Percentiles rank a stretch among this genome's conserved stretches.
These are phyloP conservation scores for Calonectria pauciramosa DNA, from an alignment of 2,329 filamentous ascomycete species.

Conservation along the genomic window DNA sequence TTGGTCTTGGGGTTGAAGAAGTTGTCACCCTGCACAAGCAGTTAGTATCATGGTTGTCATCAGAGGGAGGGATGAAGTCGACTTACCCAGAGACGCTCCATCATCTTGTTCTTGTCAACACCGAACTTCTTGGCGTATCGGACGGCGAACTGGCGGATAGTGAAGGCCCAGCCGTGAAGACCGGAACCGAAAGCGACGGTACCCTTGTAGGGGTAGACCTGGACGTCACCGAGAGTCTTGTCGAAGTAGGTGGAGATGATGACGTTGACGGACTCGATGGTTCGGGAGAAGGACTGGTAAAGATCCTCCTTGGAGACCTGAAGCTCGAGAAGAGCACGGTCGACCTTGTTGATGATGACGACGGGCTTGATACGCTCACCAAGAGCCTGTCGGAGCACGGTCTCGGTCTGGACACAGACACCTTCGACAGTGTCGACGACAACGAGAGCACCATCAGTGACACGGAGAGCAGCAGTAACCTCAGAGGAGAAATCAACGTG, in stretches of 20 bases:
- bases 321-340: constrained; percentile 98
- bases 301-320: constrained; percentile 99
- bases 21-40: constrained; percentile 81
- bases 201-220: constrained; percentile 98
- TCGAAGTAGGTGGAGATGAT: constrained; percentile 99
- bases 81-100: constrained; percentile 98
- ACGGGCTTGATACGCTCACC: constrained; percentile 99
- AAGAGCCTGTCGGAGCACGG: constrained; percentile 97
- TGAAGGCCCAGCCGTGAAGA: constrained; percentile 99
- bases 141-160: constrained; percentile 95
- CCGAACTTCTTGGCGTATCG: constrained; percentile 99
- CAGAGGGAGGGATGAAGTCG: constrained; percentile 26
- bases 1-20: constrained; percentile 99
- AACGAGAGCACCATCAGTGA: constrained; percentile 99
- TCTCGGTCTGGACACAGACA: constrained; percentile 99
- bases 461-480: constrained; percentile 99
- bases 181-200: constrained; percentile 99
- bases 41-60: not conserved
- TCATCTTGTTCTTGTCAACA: constrained; percentile 99
- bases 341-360: constrained; percentile 99
- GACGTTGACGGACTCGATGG: constrained; percentile 99
- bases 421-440: constrained; percentile 99
- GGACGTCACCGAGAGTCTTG: constrained; percentile 96
- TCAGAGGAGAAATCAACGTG: constrained; percentile 99
- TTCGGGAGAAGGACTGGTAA: constrained; percentile 99